These are phyloP conservation scores for Cyathus striatus DNA, from an alignment of 768 basidiomycete species.

Conservation along the genomic window DNA sequence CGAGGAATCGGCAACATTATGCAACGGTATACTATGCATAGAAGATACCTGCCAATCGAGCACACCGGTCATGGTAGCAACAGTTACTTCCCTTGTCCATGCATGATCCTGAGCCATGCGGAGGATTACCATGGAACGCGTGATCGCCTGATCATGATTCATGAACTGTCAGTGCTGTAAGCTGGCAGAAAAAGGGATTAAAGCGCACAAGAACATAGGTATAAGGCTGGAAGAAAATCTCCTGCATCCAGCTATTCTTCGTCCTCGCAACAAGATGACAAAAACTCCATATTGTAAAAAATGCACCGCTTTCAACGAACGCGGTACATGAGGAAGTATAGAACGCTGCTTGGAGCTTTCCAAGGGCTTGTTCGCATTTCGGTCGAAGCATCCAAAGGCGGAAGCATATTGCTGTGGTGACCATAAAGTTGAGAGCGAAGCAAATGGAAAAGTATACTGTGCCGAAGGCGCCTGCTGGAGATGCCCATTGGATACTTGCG, in stretches of 20 bases:
- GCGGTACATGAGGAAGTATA: slow-evolving; percentile 29
- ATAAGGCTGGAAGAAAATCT: slow-evolving; percentile 26
- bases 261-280: slow-evolving; percentile 20
- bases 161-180: too few species aligned
- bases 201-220: slow-evolving; percentile 23
- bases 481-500: slow-evolving; percentile 7
- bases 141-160: slow-evolving; percentile 18
- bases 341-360: slow-evolving; percentile 27
- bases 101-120: slow-evolving; percentile 35
- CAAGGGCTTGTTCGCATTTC: slow-evolving; percentile 26
- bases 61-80: slow-evolving; percentile 22
- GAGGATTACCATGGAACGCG: slow-evolving; percentile 32
- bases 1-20: slow-evolving; percentile 10
- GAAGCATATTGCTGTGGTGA: slow-evolving; percentile 21
- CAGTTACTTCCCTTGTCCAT: slow-evolving; percentile 30
- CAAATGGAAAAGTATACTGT: slow-evolving; percentile 20
- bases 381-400: slow-evolving; percentile 26
- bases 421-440: slow-evolving; percentile 24
- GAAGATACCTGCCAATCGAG: slow-evolving; percentile 37
- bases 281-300: slow-evolving; percentile 30
- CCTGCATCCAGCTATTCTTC: slow-evolving; percentile 17
- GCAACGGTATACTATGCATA: slow-evolving; percentile 23
- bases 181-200: too few species aligned
- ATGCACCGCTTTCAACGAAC: slow-evolving; percentile 34
- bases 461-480: slow-evolving; percentile 10